A percentile compares a stretch with the other conserved stretches of the same genome.
phyloP scores from a whole-genome alignment of 139 green algal genomes.

The Gonium pectorale region DNA sequence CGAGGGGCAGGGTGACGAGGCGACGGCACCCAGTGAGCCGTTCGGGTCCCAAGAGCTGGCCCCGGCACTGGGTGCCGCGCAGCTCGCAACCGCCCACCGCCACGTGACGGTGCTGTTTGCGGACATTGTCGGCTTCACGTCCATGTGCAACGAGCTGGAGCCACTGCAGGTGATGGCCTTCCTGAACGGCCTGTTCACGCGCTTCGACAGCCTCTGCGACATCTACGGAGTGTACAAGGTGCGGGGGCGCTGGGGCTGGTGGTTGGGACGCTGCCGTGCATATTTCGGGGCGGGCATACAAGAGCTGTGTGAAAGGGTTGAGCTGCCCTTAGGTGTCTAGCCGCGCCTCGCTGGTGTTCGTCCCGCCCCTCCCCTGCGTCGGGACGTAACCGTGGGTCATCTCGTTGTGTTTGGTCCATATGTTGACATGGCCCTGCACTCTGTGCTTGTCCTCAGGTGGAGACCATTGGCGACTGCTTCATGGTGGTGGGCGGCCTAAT shows the following conservation, averaged over 20 bases:
- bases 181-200: constrained; percentile 50
- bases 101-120: constrained; percentile 32
- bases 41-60: too few species aligned
- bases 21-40: too few species aligned
- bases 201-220: constrained; percentile 48
- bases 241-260: neutral
- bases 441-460: constrained; percentile 45
- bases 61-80: too few species aligned
- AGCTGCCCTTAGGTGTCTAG: too few species aligned
- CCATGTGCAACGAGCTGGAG: constrained; percentile 42
- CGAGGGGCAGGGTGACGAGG: too few species aligned
- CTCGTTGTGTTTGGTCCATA: too few species aligned
- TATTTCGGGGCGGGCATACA: neutral
- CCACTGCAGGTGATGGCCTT: constrained; percentile 36
- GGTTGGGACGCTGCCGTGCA: too few species aligned
- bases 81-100: constrained; percentile 20
- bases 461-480: constrained; percentile 70
- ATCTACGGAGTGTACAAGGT: constrained; percentile 59
- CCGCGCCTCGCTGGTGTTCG: too few species aligned
- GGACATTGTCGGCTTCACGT: constrained; percentile 46
- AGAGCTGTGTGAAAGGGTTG: too few species aligned
- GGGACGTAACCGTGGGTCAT: too few species aligned
- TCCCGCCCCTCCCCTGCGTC: too few species aligned
- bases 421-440: too few species aligned
- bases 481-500: constrained; percentile 46